Conservation (phyloP, 257 asterid species). For the Handroanthus guayacan region DNA sequence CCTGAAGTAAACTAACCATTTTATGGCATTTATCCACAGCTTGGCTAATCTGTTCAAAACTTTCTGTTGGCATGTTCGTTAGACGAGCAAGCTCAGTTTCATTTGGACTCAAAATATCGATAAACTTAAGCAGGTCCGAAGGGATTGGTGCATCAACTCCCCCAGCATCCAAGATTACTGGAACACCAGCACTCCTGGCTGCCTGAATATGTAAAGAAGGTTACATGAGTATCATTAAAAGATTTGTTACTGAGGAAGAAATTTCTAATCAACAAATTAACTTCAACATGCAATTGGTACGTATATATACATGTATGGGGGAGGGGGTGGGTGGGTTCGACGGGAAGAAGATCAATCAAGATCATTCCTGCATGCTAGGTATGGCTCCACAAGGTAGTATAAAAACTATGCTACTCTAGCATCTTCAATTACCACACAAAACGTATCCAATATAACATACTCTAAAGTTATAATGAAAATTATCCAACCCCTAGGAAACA, state of each 20-base stretch:
- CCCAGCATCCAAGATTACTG: slow-evolving; percentile 95
- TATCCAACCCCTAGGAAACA: not conserved
- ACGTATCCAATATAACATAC: not conserved
- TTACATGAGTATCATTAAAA: slow-evolving; percentile 17
- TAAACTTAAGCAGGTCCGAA: slow-evolving; percentile 56
- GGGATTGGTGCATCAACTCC: slow-evolving; percentile 91
- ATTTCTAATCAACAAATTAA: not conserved
- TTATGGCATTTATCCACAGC: slow-evolving; percentile 82
- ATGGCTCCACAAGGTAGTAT: not conserved
- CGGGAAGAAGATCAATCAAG: too few relatives aligned
- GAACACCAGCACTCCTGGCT: slow-evolving; percentile 78
- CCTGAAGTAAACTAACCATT: slow-evolving; percentile 56
- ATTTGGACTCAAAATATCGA: slow-evolving; percentile 90
- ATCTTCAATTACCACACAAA: not conserved
- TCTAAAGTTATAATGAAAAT: not conserved
- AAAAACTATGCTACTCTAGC: not conserved
- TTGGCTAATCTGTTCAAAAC: slow-evolving; percentile 75
- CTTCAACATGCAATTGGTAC: not conserved
- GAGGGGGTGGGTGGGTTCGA: too few relatives aligned
- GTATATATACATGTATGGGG: not conserved
- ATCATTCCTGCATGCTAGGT: not conserved
- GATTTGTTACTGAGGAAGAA: slow-evolving; percentile 10
- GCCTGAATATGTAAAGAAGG: slow-evolving; percentile 57
- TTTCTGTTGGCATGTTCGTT: slow-evolving; percentile 79
- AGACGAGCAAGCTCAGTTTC: slow-evolving; percentile 91